Evolutionary conservation across 768 basidiomycete genomes (phyloP), one percentile per base, ranked within the genome.

Genomic region (Kwoniella dendrophila): DNA sequence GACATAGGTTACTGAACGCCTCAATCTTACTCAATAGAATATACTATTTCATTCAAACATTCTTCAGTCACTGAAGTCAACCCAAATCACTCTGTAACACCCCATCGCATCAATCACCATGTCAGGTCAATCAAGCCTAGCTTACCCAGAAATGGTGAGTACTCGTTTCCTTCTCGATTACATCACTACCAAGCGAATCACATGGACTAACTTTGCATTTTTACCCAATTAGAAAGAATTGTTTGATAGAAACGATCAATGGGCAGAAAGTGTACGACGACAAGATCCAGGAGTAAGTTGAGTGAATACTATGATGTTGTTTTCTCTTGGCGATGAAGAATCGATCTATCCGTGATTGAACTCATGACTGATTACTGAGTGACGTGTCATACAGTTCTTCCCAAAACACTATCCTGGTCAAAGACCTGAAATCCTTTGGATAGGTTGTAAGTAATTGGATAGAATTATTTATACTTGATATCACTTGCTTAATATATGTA

Each of bases 401-500:
- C 63, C 72, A 4, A 52, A 47, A 24, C 70, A 74, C 45, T 74
- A 62, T 52, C 66, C 67, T 20, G 73, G 73, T 32, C 73, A 75
- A 61, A 56, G 73, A 49, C 73, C 73, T 26, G 66, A 72, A 36
- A 69, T 75, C 53, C 56, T 75, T 22, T 75, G 73, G 73, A 73
- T 75, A 27, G 73, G 73, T 26, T 72, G 71, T 72, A 38, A 62
- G 68, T 67, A 12, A 56, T 43, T 38, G 30, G 20, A 24, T 7
- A 33, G 16, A 16, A 5, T 12, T 32, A 33, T 36, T 22, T 29
- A 27, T 24, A 24, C 8, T 29, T 24, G n/a, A n/a, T n/a, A n/a
- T 22, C 27, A 8, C 48, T 30, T 34, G 12, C 11, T 14, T 7
- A 36, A 26, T 5, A 22, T 36, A 22, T 10, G 29, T 41, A 16